Evolutionary conservation across 768 basidiomycete species (phyloP).

Genomic region (Suillus tomentosus): DNA sequence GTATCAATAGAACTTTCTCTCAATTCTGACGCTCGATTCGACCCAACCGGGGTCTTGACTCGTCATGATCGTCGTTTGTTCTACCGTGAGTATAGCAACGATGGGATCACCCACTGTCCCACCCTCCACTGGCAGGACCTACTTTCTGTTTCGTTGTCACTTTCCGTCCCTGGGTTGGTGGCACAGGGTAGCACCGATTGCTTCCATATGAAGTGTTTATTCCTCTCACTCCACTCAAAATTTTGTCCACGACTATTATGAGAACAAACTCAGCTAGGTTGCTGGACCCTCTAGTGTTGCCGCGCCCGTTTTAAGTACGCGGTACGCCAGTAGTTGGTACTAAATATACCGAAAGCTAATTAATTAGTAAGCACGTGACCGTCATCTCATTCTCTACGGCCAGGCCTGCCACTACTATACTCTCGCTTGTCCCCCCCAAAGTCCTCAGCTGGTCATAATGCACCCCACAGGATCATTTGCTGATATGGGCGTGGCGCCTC

Average conservation of each 20-base stretch:
- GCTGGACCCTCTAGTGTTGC: too few species aligned
- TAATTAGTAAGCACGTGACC: too few species aligned
- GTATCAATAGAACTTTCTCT: conserved; percentile 7
- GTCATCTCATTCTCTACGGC: too few species aligned
- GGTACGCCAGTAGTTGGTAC: too few species aligned
- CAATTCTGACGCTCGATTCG: not conserved
- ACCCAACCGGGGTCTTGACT: not conserved
- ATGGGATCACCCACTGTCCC: not conserved
- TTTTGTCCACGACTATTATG: too few species aligned
- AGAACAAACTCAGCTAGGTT: too few species aligned
- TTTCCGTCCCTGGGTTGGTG: not conserved
- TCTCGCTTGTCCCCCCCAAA: conserved; percentile 1
- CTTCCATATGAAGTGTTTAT: too few species aligned
- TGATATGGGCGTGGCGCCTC: conserved; percentile 58
- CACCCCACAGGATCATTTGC: conserved; percentile 43
- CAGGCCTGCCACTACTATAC: not conserved
- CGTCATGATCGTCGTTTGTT: not conserved
- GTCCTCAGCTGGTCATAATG: conserved; percentile 25
- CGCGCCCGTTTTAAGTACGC: too few species aligned
- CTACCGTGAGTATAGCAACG: not conserved
- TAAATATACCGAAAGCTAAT: too few species aligned
- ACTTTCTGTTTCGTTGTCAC: not conserved
- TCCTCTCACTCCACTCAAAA: too few species aligned
- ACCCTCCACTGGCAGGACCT: not conserved
- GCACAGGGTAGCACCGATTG: too few species aligned